Base-by-base conservation (phyloP, 2,329 filamentous ascomycete genomes). In the Ilyonectria destructans region DNA sequence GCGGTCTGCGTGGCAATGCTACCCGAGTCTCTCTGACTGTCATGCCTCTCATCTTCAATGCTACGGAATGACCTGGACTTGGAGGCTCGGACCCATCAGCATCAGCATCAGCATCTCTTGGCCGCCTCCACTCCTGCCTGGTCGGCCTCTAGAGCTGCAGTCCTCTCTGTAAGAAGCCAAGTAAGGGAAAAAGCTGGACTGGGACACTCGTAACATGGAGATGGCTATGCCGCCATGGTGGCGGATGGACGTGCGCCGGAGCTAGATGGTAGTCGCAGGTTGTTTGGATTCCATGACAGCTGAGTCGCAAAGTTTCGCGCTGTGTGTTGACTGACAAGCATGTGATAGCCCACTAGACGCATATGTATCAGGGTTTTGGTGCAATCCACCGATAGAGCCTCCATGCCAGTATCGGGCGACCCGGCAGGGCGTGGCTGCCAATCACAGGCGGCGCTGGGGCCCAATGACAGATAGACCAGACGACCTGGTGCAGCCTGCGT, bases 331-430 rank as follows among this genome's bases (percentile, higher is more conserved):
- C 49, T 69, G 51, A 19, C 26, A 76, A 75, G 74, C 74, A 75
- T 75, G 74, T 75, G 74, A 75, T 74, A 69, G 65, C 74, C 59
- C 69, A 48, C 59, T 75, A 76, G 66, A 64, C 73, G 74, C 71
- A 73, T 74, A 73, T 46, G 72, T 74, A 73, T 46, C 40, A 48
- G 62, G 62, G 60, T 48, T 68, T 66, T 56, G 49, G 54, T 62
- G 60, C 56, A 51, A 48, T 35, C 52, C 52, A 68, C 70, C 60
- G 71, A 68, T 74, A 74, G 54, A 62, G 69, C 69, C 67, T 65
- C 68, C 72, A 74, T 74, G 62, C 57, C 52, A 52, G 59, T 64
- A 68, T 73, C 70, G 72, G 73, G 71, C 68, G 58, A 58, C 61
- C 65, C 57, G 60, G 60, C 51, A 55, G 40, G 40, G 35, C 48